Conservation (phyloP, 352 stramenopile genomes). For the Phytopythium helicoides region DNA sequence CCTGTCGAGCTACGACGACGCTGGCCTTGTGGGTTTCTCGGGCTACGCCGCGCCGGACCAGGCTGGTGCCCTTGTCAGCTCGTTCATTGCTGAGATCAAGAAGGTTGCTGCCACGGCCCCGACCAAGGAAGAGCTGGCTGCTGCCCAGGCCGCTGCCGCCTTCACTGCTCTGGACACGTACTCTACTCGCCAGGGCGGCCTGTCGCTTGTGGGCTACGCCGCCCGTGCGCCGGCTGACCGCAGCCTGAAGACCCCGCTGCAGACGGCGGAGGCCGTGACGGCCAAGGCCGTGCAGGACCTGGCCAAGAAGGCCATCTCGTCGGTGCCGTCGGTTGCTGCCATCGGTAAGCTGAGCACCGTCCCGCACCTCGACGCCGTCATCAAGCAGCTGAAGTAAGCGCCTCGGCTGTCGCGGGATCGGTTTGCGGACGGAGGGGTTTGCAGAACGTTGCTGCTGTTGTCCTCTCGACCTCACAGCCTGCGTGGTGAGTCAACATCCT, state of each 20-base stretch:
- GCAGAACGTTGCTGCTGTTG: neutral
- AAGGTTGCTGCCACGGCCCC: constrained; percentile 55
- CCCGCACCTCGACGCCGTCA: constrained; percentile 67
- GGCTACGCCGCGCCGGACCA: constrained; percentile 54
- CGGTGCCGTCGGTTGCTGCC: constrained; percentile 69
- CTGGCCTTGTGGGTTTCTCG: constrained; percentile 54
- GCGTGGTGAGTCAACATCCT: too few relatives aligned
- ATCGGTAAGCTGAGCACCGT: constrained; percentile 72
- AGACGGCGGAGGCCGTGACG: constrained; percentile 46
- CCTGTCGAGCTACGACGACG: constrained; percentile 61
- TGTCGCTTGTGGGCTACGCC: constrained; percentile 41
- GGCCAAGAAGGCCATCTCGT: constrained; percentile 71
- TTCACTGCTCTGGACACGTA: constrained; percentile 39
- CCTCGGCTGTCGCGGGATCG: neutral
- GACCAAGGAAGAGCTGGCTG: constrained; percentile 68
- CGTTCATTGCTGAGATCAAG: constrained; percentile 75
- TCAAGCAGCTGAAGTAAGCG: constrained; percentile 79
- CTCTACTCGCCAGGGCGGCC: constrained; percentile 35
- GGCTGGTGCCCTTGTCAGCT: constrained; percentile 59
- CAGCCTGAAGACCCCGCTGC: constrained; percentile 35
- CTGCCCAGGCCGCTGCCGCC: constrained; percentile 63
- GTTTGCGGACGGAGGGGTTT: too few relatives aligned
- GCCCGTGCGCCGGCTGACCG: constrained; percentile 23
- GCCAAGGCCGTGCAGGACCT: constrained; percentile 72
- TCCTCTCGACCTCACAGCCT: neutral